Evolutionary conservation across 202 grass and related monocot genomes (phyloP), one percentile per base, ranked within the genome.

Genomic region (Setaria italica): DNA sequence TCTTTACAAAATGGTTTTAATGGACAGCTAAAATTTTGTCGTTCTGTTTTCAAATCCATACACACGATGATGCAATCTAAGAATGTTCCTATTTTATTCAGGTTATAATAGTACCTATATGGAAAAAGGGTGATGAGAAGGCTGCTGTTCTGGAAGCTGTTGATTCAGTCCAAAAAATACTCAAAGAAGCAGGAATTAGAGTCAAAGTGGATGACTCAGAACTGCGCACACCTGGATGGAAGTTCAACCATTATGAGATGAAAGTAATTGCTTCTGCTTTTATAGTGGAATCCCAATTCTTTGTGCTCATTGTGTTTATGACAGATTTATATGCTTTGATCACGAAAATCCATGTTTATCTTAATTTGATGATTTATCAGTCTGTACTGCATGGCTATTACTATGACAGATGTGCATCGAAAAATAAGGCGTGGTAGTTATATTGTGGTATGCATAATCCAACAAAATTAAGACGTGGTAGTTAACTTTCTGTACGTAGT

Each of bases 241-340:
- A 99, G 77, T 99, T 95, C 66, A 99, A 99, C 80, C 92, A 92
- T 80, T 99, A 94, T 88, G 96, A 99, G 86, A 99, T 95, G 96
- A 99, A 99, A 89, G 96, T 95, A 95, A 83, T 68, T 55, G 55
- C 32, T 81, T 81, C 17, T 50, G 19, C 83, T 48, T 11, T 78
- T 77, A 11, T 74, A 72, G 37, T 73, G 54, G 46, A 63, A 53
- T 42, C 62, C 65, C 35, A 48, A 7, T 84, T 77, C 29, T 65
- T 60, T 59, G 17, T 58, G 33, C 6, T 34, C n/a, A 82, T 68
- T 69, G 35, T 89, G 37, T 30, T 86, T 55, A 72, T 72, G n/a
- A 58, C 11, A 46, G 4, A 67, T 51, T 32, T 49, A 14, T 76
- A 43, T 80, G 59, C 71, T 86, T 63, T 16, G 62, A 50, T 58